These are phyloP conservation scores for Besnoitia besnoiti DNA, from an alignment of 169 alveolate genomes.

Conservation along the genomic window DNA sequence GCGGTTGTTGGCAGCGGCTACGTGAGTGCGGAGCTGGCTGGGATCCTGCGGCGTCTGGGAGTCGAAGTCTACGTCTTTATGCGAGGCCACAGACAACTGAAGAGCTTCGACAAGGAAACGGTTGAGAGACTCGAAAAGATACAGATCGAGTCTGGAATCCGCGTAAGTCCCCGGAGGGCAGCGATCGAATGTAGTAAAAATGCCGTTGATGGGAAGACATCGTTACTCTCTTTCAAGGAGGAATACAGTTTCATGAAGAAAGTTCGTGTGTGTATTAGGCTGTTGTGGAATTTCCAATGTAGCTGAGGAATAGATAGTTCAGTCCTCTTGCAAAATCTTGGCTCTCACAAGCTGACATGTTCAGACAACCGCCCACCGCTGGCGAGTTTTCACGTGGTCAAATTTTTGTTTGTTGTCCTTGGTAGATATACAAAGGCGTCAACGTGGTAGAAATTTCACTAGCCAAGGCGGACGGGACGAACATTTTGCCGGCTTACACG, in stretches of 20 bases:
- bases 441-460: neutral
- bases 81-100: neutral
- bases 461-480: neutral
- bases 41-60: slow-evolving; percentile 90
- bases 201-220: no score
- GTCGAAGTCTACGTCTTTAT: slow-evolving; percentile 82
- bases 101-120: neutral
- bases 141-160: neutral
- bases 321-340: no score
- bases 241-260: no score
- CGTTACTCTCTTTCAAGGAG: no score
- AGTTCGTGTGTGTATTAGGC: no score
- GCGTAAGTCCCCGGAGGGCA: neutral
- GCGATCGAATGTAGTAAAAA: no score
- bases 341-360: no score
- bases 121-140: neutral
- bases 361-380: no score
- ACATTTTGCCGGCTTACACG: neutral
- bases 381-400: neutral
- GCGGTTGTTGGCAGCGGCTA: slow-evolving; percentile 95
- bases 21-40: slow-evolving; percentile 93
- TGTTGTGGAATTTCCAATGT: no score
- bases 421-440: neutral
- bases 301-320: no score
- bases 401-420: neutral